Evolutionary conservation across 192 early-diverging fungal genomes (phyloP), one percentile per base, ranked within the genome.

Genomic region (Gigaspora rosea): DNA sequence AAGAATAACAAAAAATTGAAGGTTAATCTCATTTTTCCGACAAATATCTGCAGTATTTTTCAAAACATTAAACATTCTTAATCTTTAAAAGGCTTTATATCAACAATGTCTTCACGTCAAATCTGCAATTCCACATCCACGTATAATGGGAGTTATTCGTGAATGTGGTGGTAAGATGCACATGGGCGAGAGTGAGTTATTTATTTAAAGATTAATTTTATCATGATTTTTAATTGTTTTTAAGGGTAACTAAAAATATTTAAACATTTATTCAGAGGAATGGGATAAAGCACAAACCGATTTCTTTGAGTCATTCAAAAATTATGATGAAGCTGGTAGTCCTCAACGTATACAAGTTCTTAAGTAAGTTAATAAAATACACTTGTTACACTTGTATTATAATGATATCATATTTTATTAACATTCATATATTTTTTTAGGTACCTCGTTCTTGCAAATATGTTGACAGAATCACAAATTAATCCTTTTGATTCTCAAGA

Each of bases 151-250:
- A 49, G 91, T 96, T 33, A 97, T 99, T 80, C 91, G 94, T 59
- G 96, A 97, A 86, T 97, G 95, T 79, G 97, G 96, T 41, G 97
- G 97, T 32, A 99, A 97, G 78, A 96, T 99, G 94, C 93, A 95
- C 82, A 97, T 99, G 96, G 85, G 85, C 65, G 97, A 98, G 86
- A 90, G 89, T 85, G 89, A 82, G 85, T 77, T 35, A 41, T 22
- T 52, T 52, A 36, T 67, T 67, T 47, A n/a, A 15, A 33, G 12
- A 46, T 20, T 1, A 66, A 56, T 27, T 27, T 27, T 56, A n/a
- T n/a, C 4, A 9, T 41, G 8, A n/a, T 36, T 41, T 66, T 5
- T 9, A 20, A 36, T 22, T 16, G 8, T 2, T 12, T 62, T 63
- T n/a, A 8, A 8, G 8, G 56, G 12, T 22, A 72, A 49, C 2